Evolutionary conservation across 2,329 filamentous ascomycete species (phyloP).

Genomic region (Epichloe sibirici): DNA sequence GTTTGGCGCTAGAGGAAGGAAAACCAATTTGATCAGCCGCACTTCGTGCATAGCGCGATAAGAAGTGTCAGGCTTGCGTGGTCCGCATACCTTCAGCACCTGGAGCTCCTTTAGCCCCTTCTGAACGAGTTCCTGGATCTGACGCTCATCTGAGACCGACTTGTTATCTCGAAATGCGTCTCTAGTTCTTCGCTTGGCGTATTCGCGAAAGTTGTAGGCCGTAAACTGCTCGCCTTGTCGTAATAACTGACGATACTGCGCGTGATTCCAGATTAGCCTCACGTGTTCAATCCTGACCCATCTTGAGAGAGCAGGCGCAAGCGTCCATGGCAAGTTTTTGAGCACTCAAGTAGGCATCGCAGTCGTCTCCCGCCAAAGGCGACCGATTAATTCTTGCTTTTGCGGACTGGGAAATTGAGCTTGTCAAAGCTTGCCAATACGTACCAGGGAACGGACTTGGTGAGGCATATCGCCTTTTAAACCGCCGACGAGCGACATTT

Average conservation of each 20-base stretch:
- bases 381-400: not conserved
- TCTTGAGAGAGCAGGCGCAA: not conserved
- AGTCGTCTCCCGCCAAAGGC: not conserved
- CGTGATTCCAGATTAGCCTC: not conserved
- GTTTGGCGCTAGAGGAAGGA: constrained; percentile 64
- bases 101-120: constrained; percentile 79
- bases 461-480: constrained; percentile 43
- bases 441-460: constrained; percentile 44
- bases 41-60: constrained; percentile 4
- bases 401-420: not conserved
- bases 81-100: constrained; percentile 63
- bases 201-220: constrained; percentile 96
- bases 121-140: constrained; percentile 80
- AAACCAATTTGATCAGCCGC: constrained; percentile 5
- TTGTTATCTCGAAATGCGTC: constrained; percentile 83
- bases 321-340: not conserved
- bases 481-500: constrained; percentile 26
- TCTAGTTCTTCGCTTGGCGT: constrained; percentile 78
- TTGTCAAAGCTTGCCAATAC: constrained; percentile 13
- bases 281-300: not conserved
- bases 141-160: constrained; percentile 57
- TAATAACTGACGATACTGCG: constrained; percentile 80
- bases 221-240: constrained; percentile 79
- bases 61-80: too few species aligned
- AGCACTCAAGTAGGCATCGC: not conserved